Evolutionary conservation across 768 basidiomycete species (phyloP).

Genomic region (Trichaptum fuscoviolaceum): DNA sequence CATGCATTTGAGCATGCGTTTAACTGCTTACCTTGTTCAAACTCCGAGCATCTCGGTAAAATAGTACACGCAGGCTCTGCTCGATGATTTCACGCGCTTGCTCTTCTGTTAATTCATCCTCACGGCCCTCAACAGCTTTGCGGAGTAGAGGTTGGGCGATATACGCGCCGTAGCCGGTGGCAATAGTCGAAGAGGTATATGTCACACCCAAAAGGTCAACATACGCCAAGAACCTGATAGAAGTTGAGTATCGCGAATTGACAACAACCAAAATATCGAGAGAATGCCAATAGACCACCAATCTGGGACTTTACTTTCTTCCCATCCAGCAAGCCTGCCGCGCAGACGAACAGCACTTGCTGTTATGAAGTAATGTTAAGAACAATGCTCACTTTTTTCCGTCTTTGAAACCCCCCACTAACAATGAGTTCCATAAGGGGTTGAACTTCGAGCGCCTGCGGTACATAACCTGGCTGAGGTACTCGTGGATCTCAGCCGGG

Average conservation of each 20-base stretch:
- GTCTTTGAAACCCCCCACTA: slow-evolving; percentile 89
- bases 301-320: background rate
- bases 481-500: slow-evolving; percentile 89
- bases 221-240: slow-evolving; percentile 77
- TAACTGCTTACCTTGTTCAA: slow-evolving; percentile 77
- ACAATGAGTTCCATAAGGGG: slow-evolving; percentile 91
- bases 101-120: slow-evolving; percentile 68
- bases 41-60: slow-evolving; percentile 93
- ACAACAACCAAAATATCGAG: background rate
- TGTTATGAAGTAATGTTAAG: background rate
- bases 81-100: slow-evolving; percentile 76
- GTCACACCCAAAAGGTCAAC: slow-evolving; percentile 98
- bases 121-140: slow-evolving; percentile 81
- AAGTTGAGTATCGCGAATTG: background rate
- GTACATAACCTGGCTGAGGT: slow-evolving; percentile 89
- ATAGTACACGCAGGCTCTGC: slow-evolving; percentile 88
- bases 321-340: background rate
- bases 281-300: background rate
- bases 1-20: slow-evolving; percentile 1
- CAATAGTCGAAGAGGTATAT: slow-evolving; percentile 87
- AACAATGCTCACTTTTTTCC: slow-evolving; percentile 58
- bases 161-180: slow-evolving; percentile 90
- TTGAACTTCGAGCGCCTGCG: slow-evolving; percentile 80
- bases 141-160: slow-evolving; percentile 92
- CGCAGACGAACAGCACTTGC: background rate